Conservation (phyloP, 2,329 filamentous ascomycete species). For the Colletotrichum sp. region DNA sequence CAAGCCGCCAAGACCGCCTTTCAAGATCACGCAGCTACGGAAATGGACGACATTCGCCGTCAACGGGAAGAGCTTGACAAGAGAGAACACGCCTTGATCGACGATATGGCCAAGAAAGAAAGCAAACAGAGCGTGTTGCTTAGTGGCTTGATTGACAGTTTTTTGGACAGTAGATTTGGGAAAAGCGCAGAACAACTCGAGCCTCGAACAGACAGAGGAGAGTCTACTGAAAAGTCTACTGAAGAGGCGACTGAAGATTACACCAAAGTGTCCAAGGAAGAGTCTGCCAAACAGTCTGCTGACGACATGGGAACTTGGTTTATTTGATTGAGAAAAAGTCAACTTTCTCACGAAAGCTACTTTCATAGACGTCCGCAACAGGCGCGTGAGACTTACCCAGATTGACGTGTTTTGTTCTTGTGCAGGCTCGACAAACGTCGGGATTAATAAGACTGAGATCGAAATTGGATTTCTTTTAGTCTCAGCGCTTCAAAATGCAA, state of each 20-base stretch:
- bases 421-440: not conserved
- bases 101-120: not conserved
- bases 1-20: not conserved
- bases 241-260: too few species aligned
- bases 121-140: not conserved
- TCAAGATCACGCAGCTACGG: not conserved
- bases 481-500: not conserved
- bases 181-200: not conserved
- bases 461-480: rapidly evolving
- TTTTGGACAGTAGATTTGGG: not conserved
- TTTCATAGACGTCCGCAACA: not conserved
- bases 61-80: not conserved
- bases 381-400: rapidly evolving
- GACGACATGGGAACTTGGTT: too few species aligned
- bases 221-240: too few species aligned
- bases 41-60: not conserved
- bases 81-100: not conserved
- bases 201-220: too few species aligned
- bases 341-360: not conserved
- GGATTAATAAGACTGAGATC: rapidly evolving
- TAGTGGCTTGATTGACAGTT: not conserved
- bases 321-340: too few species aligned
- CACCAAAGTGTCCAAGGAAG: too few species aligned
- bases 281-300: too few species aligned
- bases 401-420: rapidly evolving